Evolutionary conservation across 1,139 yeast genomes (phyloP), one percentile per base, ranked within the genome.

Genomic region (Geotrichum phurueaensis): DNA sequence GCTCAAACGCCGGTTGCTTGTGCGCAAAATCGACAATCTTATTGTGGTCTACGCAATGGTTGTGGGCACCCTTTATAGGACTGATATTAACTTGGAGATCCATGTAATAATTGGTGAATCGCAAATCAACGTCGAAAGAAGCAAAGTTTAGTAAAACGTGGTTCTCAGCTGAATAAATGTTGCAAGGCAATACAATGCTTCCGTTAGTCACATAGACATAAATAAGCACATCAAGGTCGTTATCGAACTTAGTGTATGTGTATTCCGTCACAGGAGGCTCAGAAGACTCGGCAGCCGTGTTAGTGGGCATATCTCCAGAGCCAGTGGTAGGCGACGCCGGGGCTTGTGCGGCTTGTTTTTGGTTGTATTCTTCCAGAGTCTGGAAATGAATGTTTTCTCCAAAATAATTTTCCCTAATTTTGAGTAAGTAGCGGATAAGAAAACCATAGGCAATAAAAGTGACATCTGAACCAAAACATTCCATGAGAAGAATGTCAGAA

Each of bases 81-180:
- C 75, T 66, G n/a, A 73, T 68, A 54, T 75, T 71, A 23, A 71
- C 68, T 63, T 77, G 78, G 20, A 77, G 63, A 60, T 76, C 97
- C 97, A 92, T 90, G 70, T 92, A 94, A 71, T 87, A 92, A 67
- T 90, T 89, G n/a, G 94, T 87, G 72, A 90, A 88, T 59, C 98
- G 77, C 48, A 89, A 78, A 69, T 91, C 97, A 45, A 89, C 81
- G 67, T 86, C 91, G 56, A 91, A 76, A 43, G 81, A 78, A 39
- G 85, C 85, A 69, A 90, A 86, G 48, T 80, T 79, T 1, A 92
- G 71, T 0, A 87, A 84, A 47, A 88, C 69, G 69, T 86, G 87
- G 0, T 88, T 80, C 20, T 79, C 76, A 43, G 84, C 80, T 61
- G 86, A 85, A 69, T 89, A 92, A 10, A 90, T 74, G 64, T 86